These are phyloP conservation scores for Diplodia corticola DNA, from an alignment of 2,329 filamentous ascomycete species.

Conservation along the genomic window DNA sequence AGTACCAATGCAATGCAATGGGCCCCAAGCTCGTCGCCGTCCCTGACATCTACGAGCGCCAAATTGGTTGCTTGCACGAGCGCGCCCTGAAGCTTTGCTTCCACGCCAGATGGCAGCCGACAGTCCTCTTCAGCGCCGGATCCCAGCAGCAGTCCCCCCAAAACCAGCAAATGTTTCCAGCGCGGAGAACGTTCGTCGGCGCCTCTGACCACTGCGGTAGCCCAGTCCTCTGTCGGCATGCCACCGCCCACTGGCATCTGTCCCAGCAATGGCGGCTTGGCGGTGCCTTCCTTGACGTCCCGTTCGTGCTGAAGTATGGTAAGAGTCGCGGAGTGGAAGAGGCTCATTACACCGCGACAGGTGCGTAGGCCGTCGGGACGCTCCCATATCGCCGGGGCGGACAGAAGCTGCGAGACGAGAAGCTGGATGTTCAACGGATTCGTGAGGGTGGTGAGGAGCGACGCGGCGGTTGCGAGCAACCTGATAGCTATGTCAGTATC, in stretches of 20 bases:
- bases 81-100: slow-evolving; percentile 68
- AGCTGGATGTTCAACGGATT: slow-evolving; percentile 75
- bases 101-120: slow-evolving; percentile 61
- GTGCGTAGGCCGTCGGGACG: slow-evolving; percentile 62
- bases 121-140: slow-evolving; percentile 60
- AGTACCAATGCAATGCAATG: slow-evolving; percentile 66
- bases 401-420: slow-evolving; percentile 70
- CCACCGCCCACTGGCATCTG: slow-evolving; percentile 45
- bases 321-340: slow-evolving; percentile 69
- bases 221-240: slow-evolving; percentile 57
- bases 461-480: slow-evolving; percentile 65
- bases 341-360: slow-evolving; percentile 66
- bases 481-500: slow-evolving; percentile 29
- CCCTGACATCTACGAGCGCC: slow-evolving; percentile 62
- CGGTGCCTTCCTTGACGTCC: slow-evolving; percentile 34
- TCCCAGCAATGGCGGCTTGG: slow-evolving; percentile 29
- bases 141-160: slow-evolving; percentile 76
- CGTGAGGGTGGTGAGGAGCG: slow-evolving; percentile 67
- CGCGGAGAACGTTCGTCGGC: slow-evolving; percentile 63
- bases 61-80: slow-evolving; percentile 75
- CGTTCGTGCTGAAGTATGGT: slow-evolving; percentile 53
- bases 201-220: slow-evolving; percentile 58
- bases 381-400: slow-evolving; percentile 70
- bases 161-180: slow-evolving; percentile 82
- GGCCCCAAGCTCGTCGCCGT: slow-evolving; percentile 51